Base-by-base conservation (phyloP, 169 alveolate species). In the Cryptosporidium sp. region DNA sequence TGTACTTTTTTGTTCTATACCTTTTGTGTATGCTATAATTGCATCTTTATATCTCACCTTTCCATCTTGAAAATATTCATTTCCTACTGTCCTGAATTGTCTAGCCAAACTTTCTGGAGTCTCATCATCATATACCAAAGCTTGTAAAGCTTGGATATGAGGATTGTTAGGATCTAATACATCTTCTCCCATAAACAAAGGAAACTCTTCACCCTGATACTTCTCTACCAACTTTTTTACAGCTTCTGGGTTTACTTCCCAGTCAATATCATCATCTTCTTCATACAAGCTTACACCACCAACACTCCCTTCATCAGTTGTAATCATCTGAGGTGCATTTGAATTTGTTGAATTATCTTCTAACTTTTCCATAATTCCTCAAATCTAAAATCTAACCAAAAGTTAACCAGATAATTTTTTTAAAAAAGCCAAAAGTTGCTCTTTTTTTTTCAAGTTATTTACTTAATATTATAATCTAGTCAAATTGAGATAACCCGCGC, bases 221-320 rank as follows among this genome's bases (percentile, higher is more conserved):
- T 89, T 89, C 61, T 75, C 86, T 23, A 45, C 70, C 6, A 89
- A 42, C 37, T 65, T 73, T 75, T 67, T 61, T 21, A 89, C 70
- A 7, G 85, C 72, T 62, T 89, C 93, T 7, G 93, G 91, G 37
- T 73, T 56, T 44, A 89, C 93, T 53, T 84, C 86, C 93, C 93
- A 89, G 37, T 89, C 93, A 42, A 75, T 71, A 51, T 87, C 91
- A 9, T 87, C 92, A n/a, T 80, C 89, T 26, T 33, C 70, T 14
- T 56, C 67, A 21, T 56, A 23, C 67, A 56, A 8, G 67, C 37
- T 56, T n/a, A 56, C 67, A 21, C 67, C 67, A 9, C 37, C 67
- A 3, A 26, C 67, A 56, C 67, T 23, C 8, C 67, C 29, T 7
- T 26, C 67, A 56, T 23, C 67, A n/a, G 67, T 56, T 9, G 37